Conservation (phyloP, 768 basidiomycete genomes). For the Mycena vulgaris region DNA sequence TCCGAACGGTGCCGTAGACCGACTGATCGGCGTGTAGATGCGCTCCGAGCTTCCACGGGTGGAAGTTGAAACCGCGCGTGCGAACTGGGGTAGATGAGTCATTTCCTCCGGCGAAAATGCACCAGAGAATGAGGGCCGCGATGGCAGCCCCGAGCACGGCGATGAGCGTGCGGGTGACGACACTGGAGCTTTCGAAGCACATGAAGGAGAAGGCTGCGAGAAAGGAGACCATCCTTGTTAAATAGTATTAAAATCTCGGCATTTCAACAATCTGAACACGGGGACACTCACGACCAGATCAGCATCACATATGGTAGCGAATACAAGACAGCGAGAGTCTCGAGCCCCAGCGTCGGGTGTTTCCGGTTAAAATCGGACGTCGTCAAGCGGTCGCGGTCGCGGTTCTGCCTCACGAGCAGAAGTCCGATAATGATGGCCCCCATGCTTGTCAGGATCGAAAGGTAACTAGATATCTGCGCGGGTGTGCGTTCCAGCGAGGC, state of each 20-base stretch:
- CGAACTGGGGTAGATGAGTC: constrained; percentile 45
- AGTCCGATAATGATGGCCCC: constrained; percentile 65
- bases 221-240: constrained; percentile 56
- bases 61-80: constrained; percentile 60
- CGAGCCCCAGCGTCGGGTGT: constrained; percentile 54
- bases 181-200: constrained; percentile 48
- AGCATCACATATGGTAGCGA: constrained; percentile 70
- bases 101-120: too few species aligned
- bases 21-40: constrained; percentile 63
- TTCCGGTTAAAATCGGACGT: constrained; percentile 48
- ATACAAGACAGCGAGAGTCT: constrained; percentile 67
- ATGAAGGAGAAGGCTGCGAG: constrained; percentile 54
- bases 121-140: constrained; percentile 58
- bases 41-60: constrained; percentile 62
- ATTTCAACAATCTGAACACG: neutral
- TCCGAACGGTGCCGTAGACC: constrained; percentile 48
- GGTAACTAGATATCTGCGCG: constrained; percentile 65
- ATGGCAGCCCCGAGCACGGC: constrained; percentile 49
- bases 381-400: constrained; percentile 53
- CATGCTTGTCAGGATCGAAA: constrained; percentile 63
- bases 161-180: constrained; percentile 47
- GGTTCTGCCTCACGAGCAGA: constrained; percentile 61
- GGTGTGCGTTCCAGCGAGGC: constrained; percentile 48
- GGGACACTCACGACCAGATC: constrained; percentile 74
- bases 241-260: neutral